A percentile compares a stretch with the other conserved stretches of the same genome.
Conservation (phyloP, 1,139 yeast species). For the Scheffersomyces parashehatae region DNA sequence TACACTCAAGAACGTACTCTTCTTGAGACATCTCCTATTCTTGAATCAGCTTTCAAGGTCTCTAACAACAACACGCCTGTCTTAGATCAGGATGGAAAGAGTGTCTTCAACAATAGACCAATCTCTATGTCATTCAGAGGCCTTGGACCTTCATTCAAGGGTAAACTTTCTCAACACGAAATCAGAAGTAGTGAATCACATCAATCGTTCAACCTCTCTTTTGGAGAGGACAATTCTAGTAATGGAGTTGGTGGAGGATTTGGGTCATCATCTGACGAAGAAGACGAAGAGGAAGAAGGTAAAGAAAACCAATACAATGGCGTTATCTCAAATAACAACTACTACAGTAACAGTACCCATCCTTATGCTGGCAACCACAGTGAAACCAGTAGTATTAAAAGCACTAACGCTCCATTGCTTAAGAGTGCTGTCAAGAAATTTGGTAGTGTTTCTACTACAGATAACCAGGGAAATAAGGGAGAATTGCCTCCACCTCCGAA, state of each 20-base stretch:
- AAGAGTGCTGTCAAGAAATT: slow-evolving; percentile 8
- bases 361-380: not conserved
- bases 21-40: slow-evolving; percentile 23
- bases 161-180: slow-evolving; percentile 29
- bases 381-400: too few relatives aligned
- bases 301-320: slow-evolving; percentile 5
- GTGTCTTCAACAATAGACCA: slow-evolving; percentile 42
- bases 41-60: slow-evolving; percentile 19
- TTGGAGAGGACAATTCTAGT: slow-evolving; percentile 26
- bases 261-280: slow-evolving; percentile 18
- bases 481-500: slow-evolving; percentile 17
- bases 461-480: not conserved
- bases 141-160: slow-evolving; percentile 51
- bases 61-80: slow-evolving; percentile 8
- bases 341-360: not conserved
- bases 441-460: slow-evolving; percentile 4
- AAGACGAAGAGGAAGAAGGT: slow-evolving; percentile 25
- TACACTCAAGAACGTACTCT: slow-evolving; percentile 1
- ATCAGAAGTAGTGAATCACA: slow-evolving; percentile 41
- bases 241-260: slow-evolving; percentile 14
- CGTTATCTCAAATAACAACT: not conserved
- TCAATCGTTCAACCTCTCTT: slow-evolving; percentile 44
- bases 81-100: slow-evolving; percentile 12
- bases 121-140: slow-evolving; percentile 71
- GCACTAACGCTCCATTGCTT: slow-evolving; percentile 1